These are phyloP conservation scores for Cyclocybe aegerita DNA, from an alignment of 768 basidiomycete genomes.

Conservation along the genomic window DNA sequence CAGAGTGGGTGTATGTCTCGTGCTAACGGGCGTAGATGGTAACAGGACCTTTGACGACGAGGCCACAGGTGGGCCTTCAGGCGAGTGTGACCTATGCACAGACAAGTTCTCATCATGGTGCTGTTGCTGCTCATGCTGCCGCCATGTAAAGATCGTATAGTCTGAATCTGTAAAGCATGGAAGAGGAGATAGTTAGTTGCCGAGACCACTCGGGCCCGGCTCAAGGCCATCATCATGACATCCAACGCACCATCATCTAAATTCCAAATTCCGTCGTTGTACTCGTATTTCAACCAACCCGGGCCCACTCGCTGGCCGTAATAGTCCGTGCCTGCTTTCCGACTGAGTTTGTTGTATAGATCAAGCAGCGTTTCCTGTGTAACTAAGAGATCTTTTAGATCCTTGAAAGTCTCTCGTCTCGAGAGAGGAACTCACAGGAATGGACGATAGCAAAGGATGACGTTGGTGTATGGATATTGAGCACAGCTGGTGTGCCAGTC, in stretches of 20 bases:
- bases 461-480: conserved; percentile 76
- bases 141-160: conserved; percentile 83
- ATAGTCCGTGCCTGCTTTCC: conserved; percentile 61
- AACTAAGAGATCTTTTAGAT: conserved; percentile 38
- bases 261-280: conserved; percentile 76
- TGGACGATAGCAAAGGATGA: conserved; percentile 76
- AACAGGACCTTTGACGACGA: conserved; percentile 24
- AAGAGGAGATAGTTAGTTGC: not conserved
- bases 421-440: conserved; percentile 50
- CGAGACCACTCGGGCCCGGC: not conserved
- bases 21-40: conserved; percentile 2
- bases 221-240: not conserved
- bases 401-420: too few relatives aligned
- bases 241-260: conserved; percentile 76
- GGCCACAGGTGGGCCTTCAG: conserved; percentile 16
- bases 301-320: conserved; percentile 62
- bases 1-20: conserved; percentile 45
- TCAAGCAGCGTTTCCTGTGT: conserved; percentile 63
- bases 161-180: conserved; percentile 59
- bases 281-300: conserved; percentile 88
- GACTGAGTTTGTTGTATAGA: conserved; percentile 70
- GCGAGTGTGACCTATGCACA: conserved; percentile 3
- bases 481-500: conserved; percentile 41
- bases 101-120: conserved; percentile 12
- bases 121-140: conserved; percentile 42